Evolutionary conservation across 306 rosid species (phyloP).

Genomic region (Vicia sativa): DNA sequence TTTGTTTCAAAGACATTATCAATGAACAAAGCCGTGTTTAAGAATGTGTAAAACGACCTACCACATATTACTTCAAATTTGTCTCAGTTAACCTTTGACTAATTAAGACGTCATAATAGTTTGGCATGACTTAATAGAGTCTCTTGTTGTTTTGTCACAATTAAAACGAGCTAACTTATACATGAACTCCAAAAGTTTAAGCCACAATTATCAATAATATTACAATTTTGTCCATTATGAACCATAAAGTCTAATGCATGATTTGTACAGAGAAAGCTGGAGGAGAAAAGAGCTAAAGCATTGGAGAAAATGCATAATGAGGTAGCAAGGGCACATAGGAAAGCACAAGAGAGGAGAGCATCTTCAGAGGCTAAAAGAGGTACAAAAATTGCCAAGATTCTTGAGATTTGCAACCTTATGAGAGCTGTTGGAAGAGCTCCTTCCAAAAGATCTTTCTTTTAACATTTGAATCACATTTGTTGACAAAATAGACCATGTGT

Average conservation of each 20-base stretch:
- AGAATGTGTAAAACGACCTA: no score
- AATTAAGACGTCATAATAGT: no score
- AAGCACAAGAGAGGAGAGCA: constrained; percentile 88
- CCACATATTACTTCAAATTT: no score
- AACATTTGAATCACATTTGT: constrained; percentile 23
- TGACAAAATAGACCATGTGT: constrained; percentile 1
- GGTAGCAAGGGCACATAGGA: constrained; percentile 78
- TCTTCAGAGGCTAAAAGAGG: constrained; percentile 94
- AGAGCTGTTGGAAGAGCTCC: constrained; percentile 93
- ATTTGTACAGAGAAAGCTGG: constrained; percentile 80
- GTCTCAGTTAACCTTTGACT: no score
- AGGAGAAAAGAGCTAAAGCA: constrained; percentile 88
- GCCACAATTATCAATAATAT: no score
- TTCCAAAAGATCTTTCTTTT: constrained; percentile 77
- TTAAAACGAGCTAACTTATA: no score
- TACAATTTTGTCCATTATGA: constrained; percentile 20
- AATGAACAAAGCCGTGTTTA: no score
- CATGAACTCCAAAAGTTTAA: no score
- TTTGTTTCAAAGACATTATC: no score
- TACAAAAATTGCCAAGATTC: constrained; percentile 77
- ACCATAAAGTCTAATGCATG: constrained; percentile 18
- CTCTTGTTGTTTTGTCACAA: no score
- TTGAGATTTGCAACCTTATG: constrained; percentile 80
- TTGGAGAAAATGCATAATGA: constrained; percentile 87
- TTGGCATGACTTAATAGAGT: no score